phyloP scores from a whole-genome alignment of 495 filamentous ascomycete genomes.

The Cudoniella acicularis region DNA sequence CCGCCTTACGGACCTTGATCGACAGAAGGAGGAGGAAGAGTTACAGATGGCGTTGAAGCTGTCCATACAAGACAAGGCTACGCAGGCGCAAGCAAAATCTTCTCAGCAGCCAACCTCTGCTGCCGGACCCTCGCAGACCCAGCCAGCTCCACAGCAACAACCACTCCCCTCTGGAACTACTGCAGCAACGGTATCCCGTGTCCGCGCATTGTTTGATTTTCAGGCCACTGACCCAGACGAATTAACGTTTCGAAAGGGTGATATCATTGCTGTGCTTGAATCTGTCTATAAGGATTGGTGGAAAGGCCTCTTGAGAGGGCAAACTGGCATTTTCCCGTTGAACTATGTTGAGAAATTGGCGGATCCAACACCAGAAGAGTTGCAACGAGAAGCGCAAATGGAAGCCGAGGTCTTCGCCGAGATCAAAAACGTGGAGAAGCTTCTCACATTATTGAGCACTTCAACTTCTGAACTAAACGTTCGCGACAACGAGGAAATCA shows the following conservation, averaged over 20 bases:
- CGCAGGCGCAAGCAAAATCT: constrained; percentile 39
- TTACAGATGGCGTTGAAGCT: constrained; percentile 92
- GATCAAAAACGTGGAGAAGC: constrained; percentile 97
- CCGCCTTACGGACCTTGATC: constrained; percentile 82
- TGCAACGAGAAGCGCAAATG: constrained; percentile 95
- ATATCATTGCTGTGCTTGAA: constrained; percentile 95
- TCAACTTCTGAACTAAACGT: constrained; percentile 82
- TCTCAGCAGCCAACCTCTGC: constrained; percentile 30
- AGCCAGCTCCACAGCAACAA: constrained; percentile 30
- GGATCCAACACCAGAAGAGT: constrained; percentile 89
- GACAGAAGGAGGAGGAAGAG: constrained; percentile 96
- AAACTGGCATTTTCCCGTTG: constrained; percentile 95
- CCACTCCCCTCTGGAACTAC: constrained; percentile 62
- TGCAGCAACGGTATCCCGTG: constrained; percentile 94
- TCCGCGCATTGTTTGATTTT: constrained; percentile 92
- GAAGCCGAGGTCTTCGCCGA: constrained; percentile 96
- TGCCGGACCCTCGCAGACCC: constrained; percentile 29
- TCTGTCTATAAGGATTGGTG: constrained; percentile 99
- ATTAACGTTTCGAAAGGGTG: constrained; percentile 92
- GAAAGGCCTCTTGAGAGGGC: constrained; percentile 90
- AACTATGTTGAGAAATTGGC: constrained; percentile 98
- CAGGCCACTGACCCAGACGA: constrained; percentile 90
- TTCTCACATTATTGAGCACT: constrained; percentile 91
- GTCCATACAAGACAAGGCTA: constrained; percentile 78
- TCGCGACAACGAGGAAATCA: constrained; percentile 91